Conservation (phyloP, 2,329 filamentous ascomycete species). For the Sarocladium strictum region DNA sequence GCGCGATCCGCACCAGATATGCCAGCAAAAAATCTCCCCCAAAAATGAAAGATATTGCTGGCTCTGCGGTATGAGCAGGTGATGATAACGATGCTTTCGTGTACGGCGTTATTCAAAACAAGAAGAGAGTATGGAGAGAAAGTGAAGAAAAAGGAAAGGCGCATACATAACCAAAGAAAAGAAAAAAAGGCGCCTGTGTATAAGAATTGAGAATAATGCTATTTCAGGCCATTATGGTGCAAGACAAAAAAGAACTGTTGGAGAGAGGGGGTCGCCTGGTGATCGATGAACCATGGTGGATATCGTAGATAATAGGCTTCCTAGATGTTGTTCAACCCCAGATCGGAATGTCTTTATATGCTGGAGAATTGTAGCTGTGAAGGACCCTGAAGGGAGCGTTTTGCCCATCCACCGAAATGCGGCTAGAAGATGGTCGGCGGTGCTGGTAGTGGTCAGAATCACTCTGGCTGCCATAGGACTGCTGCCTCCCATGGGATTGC, state of each 20-base stretch:
- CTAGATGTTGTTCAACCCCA: slow-evolving; percentile 34
- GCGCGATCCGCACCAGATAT: not conserved
- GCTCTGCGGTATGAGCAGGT: not conserved
- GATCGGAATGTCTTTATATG: slow-evolving; percentile 49
- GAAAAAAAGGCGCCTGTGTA: not conserved
- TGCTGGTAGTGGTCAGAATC: not conserved
- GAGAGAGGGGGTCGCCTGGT: not conserved
- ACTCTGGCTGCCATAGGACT: not conserved
- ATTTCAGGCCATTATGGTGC: not conserved
- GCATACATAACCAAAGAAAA: not conserved
- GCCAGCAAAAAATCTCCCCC: not conserved
- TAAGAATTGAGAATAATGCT: not conserved
- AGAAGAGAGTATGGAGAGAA: too few species aligned
- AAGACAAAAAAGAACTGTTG: not conserved
- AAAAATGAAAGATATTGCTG: not conserved
- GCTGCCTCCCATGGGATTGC: not conserved
- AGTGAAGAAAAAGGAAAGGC: too few species aligned
- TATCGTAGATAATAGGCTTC: too few species aligned
- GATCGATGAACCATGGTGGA: too few species aligned
- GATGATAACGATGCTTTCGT: slow-evolving; percentile 3
- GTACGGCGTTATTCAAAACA: slow-evolving; percentile 3
- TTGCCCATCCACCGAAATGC: slow-evolving; percentile 11
- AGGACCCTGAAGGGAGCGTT: slow-evolving; percentile 43
- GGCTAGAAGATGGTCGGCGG: not conserved
- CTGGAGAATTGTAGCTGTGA: slow-evolving; percentile 54